Conservation (phyloP, 768 basidiomycete genomes). For the Lyophyllum semitale region DNA sequence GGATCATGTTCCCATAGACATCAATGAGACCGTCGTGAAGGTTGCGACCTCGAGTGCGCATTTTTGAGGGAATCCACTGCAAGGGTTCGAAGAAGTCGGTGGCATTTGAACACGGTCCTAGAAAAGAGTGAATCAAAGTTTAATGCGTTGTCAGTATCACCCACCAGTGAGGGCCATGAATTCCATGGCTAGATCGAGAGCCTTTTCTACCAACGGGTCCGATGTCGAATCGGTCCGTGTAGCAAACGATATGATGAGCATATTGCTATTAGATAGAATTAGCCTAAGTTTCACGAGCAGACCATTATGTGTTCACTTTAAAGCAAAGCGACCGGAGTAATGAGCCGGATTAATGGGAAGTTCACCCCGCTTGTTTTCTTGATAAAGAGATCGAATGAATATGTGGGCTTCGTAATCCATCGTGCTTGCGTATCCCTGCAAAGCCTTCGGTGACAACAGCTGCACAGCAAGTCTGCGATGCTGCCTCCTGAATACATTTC, state of each 20-base stretch:
- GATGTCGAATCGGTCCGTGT: constrained; percentile 39
- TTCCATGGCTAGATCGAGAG: constrained; percentile 39
- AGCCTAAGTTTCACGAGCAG: neutral
- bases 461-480: constrained; percentile 40
- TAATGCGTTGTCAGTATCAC: neutral
- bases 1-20: constrained; percentile 39
- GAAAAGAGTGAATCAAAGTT: constrained; percentile 15
- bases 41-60: constrained; percentile 35
- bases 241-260: constrained; percentile 43
- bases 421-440: constrained; percentile 32
- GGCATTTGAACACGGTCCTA: constrained; percentile 42
- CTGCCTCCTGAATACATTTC: constrained; percentile 31
- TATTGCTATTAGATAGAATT: constrained; percentile 36
- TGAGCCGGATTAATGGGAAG: constrained; percentile 37
- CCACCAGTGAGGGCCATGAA: constrained; percentile 39
- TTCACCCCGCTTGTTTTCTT: constrained; percentile 27
- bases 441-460: constrained; percentile 33
- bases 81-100: constrained; percentile 45
- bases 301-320: constrained; percentile 15
- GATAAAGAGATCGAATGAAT: constrained; percentile 37
- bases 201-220: constrained; percentile 35
- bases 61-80: constrained; percentile 37
- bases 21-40: constrained; percentile 38
- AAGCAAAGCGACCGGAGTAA: constrained; percentile 34
- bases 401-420: constrained; percentile 43